Percentiles rank a stretch among this genome's conserved stretches.
Evolutionary conservation across 1,284 basidiomycete species (phyloP).

Genomic region (Thelephora terrestris): DNA sequence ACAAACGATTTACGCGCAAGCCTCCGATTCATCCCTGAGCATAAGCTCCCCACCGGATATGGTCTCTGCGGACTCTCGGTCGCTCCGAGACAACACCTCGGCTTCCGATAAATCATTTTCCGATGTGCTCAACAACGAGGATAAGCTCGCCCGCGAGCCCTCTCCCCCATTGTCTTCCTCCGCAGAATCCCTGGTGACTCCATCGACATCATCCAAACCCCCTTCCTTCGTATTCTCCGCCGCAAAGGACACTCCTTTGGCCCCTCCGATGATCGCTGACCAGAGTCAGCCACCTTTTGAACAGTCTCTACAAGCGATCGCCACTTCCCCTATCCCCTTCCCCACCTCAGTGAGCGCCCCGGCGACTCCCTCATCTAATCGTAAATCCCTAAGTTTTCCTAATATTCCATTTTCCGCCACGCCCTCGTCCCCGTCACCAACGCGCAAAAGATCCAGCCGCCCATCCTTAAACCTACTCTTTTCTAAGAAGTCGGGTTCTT

Average conservation of each 20-base stretch:
- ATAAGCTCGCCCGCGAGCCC: slow-evolving; percentile 27
- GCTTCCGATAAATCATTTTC: slow-evolving; percentile 23
- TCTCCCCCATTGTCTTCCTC: slow-evolving; percentile 34
- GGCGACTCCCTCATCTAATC: slow-evolving; percentile 23
- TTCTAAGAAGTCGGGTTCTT: slow-evolving; percentile 24
- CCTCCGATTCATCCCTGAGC: background rate
- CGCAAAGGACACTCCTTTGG: slow-evolving; percentile 18
- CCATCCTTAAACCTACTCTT: slow-evolving; percentile 28
- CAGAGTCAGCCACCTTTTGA: slow-evolving; percentile 6
- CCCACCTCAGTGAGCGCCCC: slow-evolving; percentile 26
- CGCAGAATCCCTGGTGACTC: slow-evolving; percentile 33
- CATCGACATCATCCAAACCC: slow-evolving; percentile 32
- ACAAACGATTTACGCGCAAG: background rate
- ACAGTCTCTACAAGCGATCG: slow-evolving; percentile 12
- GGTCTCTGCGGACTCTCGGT: slow-evolving; percentile 9
- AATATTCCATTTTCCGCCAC: slow-evolving; percentile 19
- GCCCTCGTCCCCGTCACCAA: slow-evolving; percentile 17
- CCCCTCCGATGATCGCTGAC: slow-evolving; percentile 12
- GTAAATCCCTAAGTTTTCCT: slow-evolving; percentile 30
- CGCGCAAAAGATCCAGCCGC: slow-evolving; percentile 20
- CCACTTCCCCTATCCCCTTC: slow-evolving; percentile 27
- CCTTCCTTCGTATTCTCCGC: slow-evolving; percentile 14
- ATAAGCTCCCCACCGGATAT: slow-evolving; percentile 11
- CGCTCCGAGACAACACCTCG: slow-evolving; percentile 14
- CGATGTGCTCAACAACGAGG: slow-evolving; percentile 24